Evolutionary conservation across 2,329 filamentous ascomycete species (phyloP), one percentile per base, ranked within the genome.

Genomic region (Cytospora piceae): DNA sequence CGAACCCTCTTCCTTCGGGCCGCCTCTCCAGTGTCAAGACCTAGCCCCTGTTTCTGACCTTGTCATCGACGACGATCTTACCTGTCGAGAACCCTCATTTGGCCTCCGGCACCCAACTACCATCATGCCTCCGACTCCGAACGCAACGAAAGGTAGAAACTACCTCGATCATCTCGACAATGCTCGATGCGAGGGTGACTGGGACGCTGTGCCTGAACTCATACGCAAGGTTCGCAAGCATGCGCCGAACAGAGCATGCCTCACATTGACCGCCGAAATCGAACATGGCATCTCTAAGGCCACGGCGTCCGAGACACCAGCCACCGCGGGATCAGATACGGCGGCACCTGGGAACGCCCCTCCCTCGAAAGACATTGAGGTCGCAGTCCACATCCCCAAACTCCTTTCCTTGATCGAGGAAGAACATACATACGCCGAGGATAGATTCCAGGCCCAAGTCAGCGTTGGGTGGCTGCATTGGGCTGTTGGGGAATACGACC

Each of bases 201-300:
- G 95, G 95, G 83, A 88, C 71, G 87, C 91, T 34, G 85, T 98
- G 34, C 92, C 92, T 31, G 94, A 98, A 80, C 85, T 96, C 69
- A 89, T 95, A 73, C 88, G 94, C 76, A 99, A 99, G 79, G 86
- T 98, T 73, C 91, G 90, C 74, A 98, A 99, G 78, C 94, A 99
- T 84, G 92, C 93, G 72, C 90, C 93, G 51, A 87, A 91, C 68
- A 87, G 92, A 77, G 86, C 87, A 78, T 97, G 94, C 76, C 83
- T 93, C 54, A 82, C 89, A 56, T 80, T 90, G 72, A 87, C 89
- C 62, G 91, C 89, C 71, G 88, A 90, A 71, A 85, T 85, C 70
- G 91, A 93, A 79, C 80, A 82, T 76, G 84, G 86, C 72, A 83
- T 93, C 70, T 82, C 87, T 63, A 85, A 83, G 72, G 80, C 83